phyloP scores from a whole-genome alignment of 208 protist species.

The Crithidia expoeki region DNA sequence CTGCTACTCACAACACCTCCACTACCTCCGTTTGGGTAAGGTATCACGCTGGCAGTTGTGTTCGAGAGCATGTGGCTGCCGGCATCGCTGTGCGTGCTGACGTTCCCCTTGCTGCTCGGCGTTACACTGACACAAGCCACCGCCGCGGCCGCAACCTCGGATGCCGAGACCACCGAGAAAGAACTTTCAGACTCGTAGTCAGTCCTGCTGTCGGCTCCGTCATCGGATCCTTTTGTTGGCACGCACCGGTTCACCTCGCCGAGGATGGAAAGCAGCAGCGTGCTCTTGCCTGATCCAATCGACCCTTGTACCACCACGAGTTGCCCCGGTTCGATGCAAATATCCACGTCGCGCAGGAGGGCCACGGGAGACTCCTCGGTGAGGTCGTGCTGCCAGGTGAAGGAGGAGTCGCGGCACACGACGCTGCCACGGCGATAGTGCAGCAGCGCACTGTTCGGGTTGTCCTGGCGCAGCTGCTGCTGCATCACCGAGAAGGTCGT shows the following conservation, averaged over 20 bases:
- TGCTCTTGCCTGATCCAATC: constrained; percentile 80
- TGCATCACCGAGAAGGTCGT: constrained; percentile 35
- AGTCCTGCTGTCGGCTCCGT: constrained; percentile 19
- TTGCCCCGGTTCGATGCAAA: constrained; percentile 68
- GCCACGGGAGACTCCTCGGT: constrained; percentile 40
- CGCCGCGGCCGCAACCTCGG: constrained; percentile 20
- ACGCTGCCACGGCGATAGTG: constrained; percentile 61
- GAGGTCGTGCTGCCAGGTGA: constrained; percentile 76
- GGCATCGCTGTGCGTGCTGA: constrained; percentile 12
- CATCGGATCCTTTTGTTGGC: constrained; percentile 4
- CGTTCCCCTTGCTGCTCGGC: constrained; percentile 1
- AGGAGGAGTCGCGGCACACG: constrained; percentile 64
- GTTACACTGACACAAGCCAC: constrained; percentile 2
- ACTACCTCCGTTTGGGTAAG: background rate
- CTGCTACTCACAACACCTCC: background rate
- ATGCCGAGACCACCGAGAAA: constrained; percentile 37
- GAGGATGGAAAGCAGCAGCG: constrained; percentile 74
- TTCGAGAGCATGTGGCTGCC: constrained; percentile 13
- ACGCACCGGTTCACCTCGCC: constrained; percentile 75
- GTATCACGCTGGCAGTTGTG: background rate
- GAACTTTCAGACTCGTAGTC: constrained; percentile 34
- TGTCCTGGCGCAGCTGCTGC: constrained; percentile 32
- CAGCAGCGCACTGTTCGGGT: constrained; percentile 24
- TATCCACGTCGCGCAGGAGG: constrained; percentile 58
- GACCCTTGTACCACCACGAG: constrained; percentile 82